Evolutionary conservation across 805 yeast species (phyloP), one percentile per base, ranked within the genome.

Genomic region (Starmerella stigmatis): DNA sequence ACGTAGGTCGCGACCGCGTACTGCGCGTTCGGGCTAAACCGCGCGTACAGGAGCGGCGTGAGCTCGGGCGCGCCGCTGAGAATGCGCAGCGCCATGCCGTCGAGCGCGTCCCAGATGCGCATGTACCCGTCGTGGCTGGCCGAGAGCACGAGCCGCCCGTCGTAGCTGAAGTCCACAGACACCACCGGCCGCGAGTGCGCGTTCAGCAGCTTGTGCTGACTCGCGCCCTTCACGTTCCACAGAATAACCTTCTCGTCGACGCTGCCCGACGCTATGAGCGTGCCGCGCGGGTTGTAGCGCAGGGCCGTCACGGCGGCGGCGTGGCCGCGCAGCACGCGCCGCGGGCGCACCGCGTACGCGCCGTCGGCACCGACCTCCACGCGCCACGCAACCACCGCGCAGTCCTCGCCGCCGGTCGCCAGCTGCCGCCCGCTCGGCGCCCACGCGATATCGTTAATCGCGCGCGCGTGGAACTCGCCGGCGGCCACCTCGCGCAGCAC

Each of bases 101-200:
- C 52, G 9, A 36, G 17, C 16, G 86, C 74, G 60, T 88, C 96
- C 68, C 94, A 89, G 15, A 89, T 66, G 41, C 98, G 69, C 21
- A 89, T 81, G 53, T 86, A 70, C 3, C 98, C 98, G 63, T 89
- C 98, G 60, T 80, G 81, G 15, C 94, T 81, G 0, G 94, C 92
- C 50, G 94, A 81, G 3, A 79, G 81, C 8, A 92, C 75, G 29
- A 92, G 75, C 0, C 94, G 73, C 47, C 88, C 86, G 54, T 83
- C 95, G 45, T 74, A 77, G 2, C 83, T 75, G 39, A 89, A 64
- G 55, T 85, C 79, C 1, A 88, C 67, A 0, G 84, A 72, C 19
- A 84, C 76, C 2, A 92, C 82, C 0, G 96, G 94, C 54, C 86
- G 96, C 0, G 94, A 76, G 63, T 89, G 98, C 0, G 97, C 96